A percentile compares a stretch with the other conserved stretches of the same genome.
Evolutionary conservation across 1,284 basidiomycete species (phyloP).

Genomic region (Exobasidium cylindrosporum): DNA sequence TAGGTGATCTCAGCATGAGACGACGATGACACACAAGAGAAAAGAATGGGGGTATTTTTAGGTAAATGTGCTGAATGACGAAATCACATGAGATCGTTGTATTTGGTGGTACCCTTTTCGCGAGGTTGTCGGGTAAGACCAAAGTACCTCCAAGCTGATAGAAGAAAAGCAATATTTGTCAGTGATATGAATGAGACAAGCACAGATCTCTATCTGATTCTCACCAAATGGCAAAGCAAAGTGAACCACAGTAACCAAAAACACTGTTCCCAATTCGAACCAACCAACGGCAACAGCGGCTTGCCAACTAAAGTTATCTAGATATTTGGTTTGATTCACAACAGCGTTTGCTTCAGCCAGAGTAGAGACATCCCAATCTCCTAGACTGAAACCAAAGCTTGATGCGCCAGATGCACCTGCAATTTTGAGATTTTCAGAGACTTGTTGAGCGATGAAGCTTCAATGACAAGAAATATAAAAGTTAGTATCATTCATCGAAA

Average conservation of each 20-base stretch:
- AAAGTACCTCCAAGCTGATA: not conserved
- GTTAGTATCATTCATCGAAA: slow-evolving; percentile 8
- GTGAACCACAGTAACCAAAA: slow-evolving; percentile 46
- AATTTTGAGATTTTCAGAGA: slow-evolving; percentile 23
- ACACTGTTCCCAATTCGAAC: slow-evolving; percentile 34
- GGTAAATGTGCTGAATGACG: too few species aligned
- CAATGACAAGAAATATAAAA: not conserved
- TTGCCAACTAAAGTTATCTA: slow-evolving; percentile 1
- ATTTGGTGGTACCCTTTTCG: not conserved
- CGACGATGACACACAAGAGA: not conserved
- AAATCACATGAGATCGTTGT: not conserved
- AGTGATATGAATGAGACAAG: too few species aligned
- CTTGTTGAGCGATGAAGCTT: slow-evolving; percentile 2
- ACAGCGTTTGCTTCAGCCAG: slow-evolving; percentile 27
- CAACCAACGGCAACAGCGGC: slow-evolving; percentile 35
- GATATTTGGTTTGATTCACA: slow-evolving; percentile 34
- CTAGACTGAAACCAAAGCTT: slow-evolving; percentile 8
- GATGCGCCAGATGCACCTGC: slow-evolving; percentile 12
- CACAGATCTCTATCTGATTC: too few species aligned
- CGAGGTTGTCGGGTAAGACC: not conserved
- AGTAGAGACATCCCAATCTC: slow-evolving; percentile 14
- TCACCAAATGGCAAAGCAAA: slow-evolving; percentile 31
- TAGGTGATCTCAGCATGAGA: not conserved
- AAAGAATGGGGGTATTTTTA: not conserved
- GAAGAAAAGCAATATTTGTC: not conserved